Conservation (phyloP, 148 eudicot genomes). For the Bassia scoparia region DNA sequence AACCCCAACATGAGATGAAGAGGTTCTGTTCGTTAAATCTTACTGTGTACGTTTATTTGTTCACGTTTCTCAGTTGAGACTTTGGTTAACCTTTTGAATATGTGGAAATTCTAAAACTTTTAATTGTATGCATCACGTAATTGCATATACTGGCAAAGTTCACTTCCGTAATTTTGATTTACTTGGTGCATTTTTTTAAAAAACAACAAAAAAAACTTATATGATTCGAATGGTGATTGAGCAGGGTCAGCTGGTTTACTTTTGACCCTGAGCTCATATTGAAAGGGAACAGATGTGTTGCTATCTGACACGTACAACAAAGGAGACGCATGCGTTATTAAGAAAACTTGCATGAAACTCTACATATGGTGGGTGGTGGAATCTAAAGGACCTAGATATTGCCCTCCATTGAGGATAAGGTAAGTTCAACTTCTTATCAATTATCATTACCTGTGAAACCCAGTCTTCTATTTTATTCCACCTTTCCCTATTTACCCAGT, state of each 20-base stretch:
- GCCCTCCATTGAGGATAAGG: slow-evolving; percentile 99
- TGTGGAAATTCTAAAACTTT: neutral
- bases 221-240: slow-evolving; percentile 26
- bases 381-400: slow-evolving; percentile 98
- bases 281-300: slow-evolving; percentile 96
- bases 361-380: slow-evolving; percentile 99
- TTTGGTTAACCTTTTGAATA: neutral
- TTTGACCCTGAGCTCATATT: slow-evolving; percentile 88
- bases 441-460: slow-evolving; percentile 1
- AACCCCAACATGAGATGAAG: slow-evolving; percentile 93
- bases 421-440: slow-evolving; percentile 23
- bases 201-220: slow-evolving; percentile 6
- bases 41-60: slow-evolving; percentile 31
- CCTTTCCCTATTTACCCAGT: neutral
- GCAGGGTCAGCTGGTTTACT: slow-evolving; percentile 96
- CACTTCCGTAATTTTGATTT: neutral
- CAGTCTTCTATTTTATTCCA: neutral
- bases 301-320: slow-evolving; percentile 95
- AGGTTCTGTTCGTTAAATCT: slow-evolving; percentile 57
- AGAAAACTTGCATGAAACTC: slow-evolving; percentile 93
- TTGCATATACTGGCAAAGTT: neutral
- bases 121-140: slow-evolving; percentile 3
- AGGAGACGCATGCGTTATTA: slow-evolving; percentile 81
- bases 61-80: slow-evolving; percentile 18
- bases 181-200: slow-evolving; percentile 19